phyloP scores from a whole-genome alignment of 352 stramenopile species.

The Phytophthora megakarya region DNA sequence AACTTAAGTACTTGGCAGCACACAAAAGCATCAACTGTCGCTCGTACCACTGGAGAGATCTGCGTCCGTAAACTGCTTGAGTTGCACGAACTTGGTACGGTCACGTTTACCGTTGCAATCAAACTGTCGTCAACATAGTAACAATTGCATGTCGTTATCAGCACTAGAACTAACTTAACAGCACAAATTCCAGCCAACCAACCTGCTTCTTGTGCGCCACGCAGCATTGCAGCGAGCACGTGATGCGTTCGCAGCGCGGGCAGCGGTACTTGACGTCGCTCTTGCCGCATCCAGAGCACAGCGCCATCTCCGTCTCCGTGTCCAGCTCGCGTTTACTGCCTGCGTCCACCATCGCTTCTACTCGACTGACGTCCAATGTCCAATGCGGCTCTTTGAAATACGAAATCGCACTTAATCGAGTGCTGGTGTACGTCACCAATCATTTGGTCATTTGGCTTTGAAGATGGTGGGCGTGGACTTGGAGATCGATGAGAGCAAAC shows the following conservation, averaged over 20 bases:
- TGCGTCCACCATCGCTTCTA: constrained; percentile 25
- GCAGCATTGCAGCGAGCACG: constrained; percentile 81
- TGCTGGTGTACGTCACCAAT: constrained; percentile 17
- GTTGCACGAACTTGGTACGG: constrained; percentile 75
- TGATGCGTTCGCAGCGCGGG: constrained; percentile 83
- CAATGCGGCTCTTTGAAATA: constrained; percentile 24
- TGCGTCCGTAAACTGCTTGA: constrained; percentile 78
- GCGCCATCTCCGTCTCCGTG: constrained; percentile 4
- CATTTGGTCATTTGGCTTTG: constrained; percentile 21
- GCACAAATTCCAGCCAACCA: background rate
- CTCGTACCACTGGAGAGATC: constrained; percentile 73
- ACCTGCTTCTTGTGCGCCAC: constrained; percentile 83
- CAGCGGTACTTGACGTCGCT: constrained; percentile 84
- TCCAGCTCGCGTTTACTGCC: constrained; percentile 45
- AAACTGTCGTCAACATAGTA: constrained; percentile 42
- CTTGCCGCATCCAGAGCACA: constrained; percentile 55
- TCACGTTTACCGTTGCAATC: constrained; percentile 84
- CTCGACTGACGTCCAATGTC: constrained; percentile 20
- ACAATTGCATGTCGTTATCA: background rate
- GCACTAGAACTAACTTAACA: background rate
- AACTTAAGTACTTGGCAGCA: too few species aligned
- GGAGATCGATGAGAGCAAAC: constrained; percentile 88
- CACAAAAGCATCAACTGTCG: background rate
- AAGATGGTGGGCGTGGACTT: constrained; percentile 71
- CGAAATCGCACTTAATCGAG: constrained; percentile 11